Evolutionary conservation across 2,329 filamentous ascomycete species (phyloP), one percentile per base, ranked within the genome.

Genomic region (Pyricularia pennisetigena): DNA sequence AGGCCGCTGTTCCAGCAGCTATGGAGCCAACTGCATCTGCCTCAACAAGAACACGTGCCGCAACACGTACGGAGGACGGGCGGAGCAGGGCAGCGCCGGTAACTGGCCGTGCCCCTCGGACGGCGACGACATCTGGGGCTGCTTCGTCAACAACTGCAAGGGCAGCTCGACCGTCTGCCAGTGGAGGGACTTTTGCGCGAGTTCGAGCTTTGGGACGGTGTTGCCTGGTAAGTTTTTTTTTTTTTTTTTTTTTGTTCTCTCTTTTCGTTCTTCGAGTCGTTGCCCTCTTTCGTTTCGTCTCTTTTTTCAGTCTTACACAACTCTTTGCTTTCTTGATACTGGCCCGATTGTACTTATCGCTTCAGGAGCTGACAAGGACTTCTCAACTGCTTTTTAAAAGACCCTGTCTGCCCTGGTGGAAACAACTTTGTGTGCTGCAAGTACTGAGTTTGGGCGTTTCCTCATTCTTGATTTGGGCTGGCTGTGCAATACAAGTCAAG

Each of bases 121-220:
- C 61, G 24, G 24, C 24, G n/a, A 63, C 24, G 28, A 63, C 61
- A 30, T 63, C 61, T 30, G 28, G 61, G 61, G 61, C 61, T 63
- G 61, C 61, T 63, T 63, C 61, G 28, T 63, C 23, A 28, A 63
- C 61, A 63, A 63, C 61, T 63, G 61, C 61, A 63, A 63, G 61
- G 61, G 61, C 28, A 63, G n/a, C n/a, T 28, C 24, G 24, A 63
- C 61, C 61, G 61, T 63, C n/a, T 63, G 61, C 61, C 61, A 63
- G 61, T 63, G 61, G 61, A 63, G n/a, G 24, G 61, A 63, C 61
- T 63, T 63, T 63, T 63, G 61, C 23, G 28, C 24, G 24, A 16
- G 41, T 5, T 54, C 41, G 5, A 54, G 28, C 61, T 30, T 28
- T 6, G 61, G 61, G 24, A 63, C 61, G 10, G 61, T 63, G 61